phyloP scores from a whole-genome alignment of 1,284 basidiomycete species.

The Cryptococcus sp. region DNA sequence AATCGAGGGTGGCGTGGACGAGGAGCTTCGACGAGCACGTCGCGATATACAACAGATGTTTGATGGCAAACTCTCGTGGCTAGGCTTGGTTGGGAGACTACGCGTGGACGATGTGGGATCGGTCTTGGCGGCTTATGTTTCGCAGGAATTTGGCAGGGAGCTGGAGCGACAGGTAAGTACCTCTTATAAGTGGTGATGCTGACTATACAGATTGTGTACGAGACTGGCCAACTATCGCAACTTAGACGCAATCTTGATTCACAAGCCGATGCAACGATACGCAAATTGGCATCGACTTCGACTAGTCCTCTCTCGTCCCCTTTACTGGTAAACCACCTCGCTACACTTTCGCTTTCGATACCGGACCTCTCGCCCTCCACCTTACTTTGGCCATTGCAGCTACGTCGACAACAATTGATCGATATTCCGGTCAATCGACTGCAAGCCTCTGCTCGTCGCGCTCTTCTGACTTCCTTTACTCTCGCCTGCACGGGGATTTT shows the following conservation, averaged over 20 bases:
- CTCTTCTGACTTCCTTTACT: conserved; percentile 53
- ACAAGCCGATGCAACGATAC: conserved; percentile 48
- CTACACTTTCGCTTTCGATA: conserved; percentile 52
- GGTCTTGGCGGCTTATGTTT: conserved; percentile 56
- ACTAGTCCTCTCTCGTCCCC: conserved; percentile 57
- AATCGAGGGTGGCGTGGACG: conserved; percentile 51
- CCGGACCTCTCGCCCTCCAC: conserved; percentile 54
- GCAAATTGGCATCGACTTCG: conserved; percentile 33
- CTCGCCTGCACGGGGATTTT: conserved; percentile 44
- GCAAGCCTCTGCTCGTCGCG: conserved; percentile 63
- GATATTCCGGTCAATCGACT: conserved; percentile 58
- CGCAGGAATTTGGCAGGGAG: conserved; percentile 59
- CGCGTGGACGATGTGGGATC: conserved; percentile 66
- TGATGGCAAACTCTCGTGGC: conserved; percentile 58
- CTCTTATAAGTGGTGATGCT: neutral
- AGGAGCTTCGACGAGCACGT: conserved; percentile 54
- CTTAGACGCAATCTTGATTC: conserved; percentile 54
- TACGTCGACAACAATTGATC: conserved; percentile 59
- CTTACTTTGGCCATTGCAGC: conserved; percentile 57
- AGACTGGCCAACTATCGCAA: conserved; percentile 62
- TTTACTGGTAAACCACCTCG: conserved; percentile 63
- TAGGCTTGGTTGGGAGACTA: conserved; percentile 56
- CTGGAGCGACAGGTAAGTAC: conserved; percentile 61
- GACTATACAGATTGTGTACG: conserved; percentile 58
- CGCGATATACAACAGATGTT: conserved; percentile 56